A percentile compares a stretch with the other conserved stretches of the same genome.
These are phyloP conservation scores for Anethum foeniculum DNA, from an alignment of 140 eudicot genomes.

Conservation along the genomic window DNA sequence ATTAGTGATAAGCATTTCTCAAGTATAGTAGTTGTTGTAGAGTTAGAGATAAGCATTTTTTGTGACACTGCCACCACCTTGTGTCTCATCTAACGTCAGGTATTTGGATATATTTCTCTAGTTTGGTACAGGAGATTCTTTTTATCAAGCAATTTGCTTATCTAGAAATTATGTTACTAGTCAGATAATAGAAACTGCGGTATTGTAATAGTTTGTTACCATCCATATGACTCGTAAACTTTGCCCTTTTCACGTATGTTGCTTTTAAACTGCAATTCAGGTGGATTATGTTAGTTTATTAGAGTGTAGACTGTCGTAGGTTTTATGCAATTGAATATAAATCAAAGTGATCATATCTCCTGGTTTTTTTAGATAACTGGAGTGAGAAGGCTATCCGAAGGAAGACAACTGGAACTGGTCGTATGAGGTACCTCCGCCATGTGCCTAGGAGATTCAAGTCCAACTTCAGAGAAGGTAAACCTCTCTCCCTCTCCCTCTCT, in stretches of 20 bases:
- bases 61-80: too few species aligned
- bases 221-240: neutral
- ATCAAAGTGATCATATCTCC: neutral
- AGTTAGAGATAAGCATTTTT: too few species aligned
- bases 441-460: slow-evolving; percentile 73
- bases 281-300: neutral
- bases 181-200: neutral
- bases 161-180: too few species aligned
- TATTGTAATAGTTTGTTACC: neutral
- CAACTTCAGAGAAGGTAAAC: slow-evolving; percentile 62
- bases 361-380: slow-evolving; percentile 51
- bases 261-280: neutral
- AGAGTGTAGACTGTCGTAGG: neutral
- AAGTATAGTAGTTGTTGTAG: too few species aligned
- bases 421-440: slow-evolving; percentile 80
- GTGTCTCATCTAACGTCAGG: too few species aligned
- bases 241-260: too few species aligned
- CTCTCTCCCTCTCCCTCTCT: neutral
- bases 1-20: too few species aligned
- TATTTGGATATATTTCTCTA: neutral
- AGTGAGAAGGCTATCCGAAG: slow-evolving; percentile 74
- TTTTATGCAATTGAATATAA: neutral
- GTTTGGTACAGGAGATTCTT: neutral
- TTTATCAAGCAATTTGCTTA: neutral
- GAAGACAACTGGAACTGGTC: slow-evolving; percentile 83